Conservation (phyloP, 2,329 filamentous ascomycete genomes). For the Magnaporthiopsis rhizophila region DNA sequence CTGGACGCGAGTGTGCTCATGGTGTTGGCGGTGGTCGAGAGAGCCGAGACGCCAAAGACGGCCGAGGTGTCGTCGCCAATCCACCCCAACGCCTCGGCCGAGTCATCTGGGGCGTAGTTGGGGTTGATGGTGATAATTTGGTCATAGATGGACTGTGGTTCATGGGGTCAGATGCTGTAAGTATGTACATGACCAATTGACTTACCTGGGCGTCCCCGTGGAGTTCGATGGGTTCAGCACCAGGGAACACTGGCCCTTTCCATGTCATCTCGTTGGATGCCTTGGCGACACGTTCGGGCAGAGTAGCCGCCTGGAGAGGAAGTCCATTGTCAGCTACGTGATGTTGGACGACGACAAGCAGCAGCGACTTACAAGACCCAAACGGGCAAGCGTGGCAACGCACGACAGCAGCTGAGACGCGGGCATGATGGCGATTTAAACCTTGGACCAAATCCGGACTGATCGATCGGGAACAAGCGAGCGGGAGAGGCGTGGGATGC, state of each 20-base stretch:
- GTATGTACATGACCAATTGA: too few species aligned
- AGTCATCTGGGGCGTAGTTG: not conserved
- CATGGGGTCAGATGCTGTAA: too few species aligned
- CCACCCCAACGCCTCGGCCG: not conserved
- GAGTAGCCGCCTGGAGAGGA: not conserved
- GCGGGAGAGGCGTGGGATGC: too few species aligned
- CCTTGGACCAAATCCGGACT: not conserved
- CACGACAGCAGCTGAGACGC: not conserved
- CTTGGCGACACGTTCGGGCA: not conserved
- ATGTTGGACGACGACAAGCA: not conserved
- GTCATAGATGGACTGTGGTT: not conserved
- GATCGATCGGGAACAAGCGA: not conserved
- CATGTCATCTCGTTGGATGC: not conserved
- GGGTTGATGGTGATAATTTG: not conserved
- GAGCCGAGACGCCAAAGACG: too few species aligned
- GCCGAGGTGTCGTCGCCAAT: not conserved
- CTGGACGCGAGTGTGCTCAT: not conserved
- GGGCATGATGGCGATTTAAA: not conserved
- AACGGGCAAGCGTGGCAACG: not conserved
- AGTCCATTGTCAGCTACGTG: not conserved
- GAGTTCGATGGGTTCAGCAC: not conserved
- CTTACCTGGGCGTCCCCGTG: not conserved
- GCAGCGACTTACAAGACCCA: not conserved
- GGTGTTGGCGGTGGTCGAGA: too few species aligned
- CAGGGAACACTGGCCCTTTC: not conserved